Evolutionary conservation across 371 early-diverging fungal species (phyloP).

Genomic region (Blakeslea trispora): DNA sequence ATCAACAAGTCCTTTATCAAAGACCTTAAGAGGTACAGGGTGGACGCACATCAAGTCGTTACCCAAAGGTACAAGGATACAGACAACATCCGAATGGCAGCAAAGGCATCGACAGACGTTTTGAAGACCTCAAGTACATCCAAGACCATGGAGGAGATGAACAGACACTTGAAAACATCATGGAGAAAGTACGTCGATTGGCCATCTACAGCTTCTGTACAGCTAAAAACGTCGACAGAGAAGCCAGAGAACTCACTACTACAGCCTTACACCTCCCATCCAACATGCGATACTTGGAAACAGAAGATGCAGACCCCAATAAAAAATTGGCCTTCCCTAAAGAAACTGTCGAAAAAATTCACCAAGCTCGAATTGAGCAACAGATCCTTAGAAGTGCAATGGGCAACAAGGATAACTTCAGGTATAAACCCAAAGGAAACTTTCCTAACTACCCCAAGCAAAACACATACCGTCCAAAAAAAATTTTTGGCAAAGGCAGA

Average conservation of each 20-base stretch:
- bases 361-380: conserved; percentile 9
- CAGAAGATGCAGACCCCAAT: conserved; percentile 2
- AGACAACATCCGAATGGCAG: conserved; percentile 8
- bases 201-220: conserved; percentile 7
- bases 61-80: conserved; percentile 2
- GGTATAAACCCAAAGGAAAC: too few relatives aligned
- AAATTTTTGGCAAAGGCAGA: neutral
- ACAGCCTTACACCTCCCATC: conserved; percentile 11
- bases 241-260: neutral
- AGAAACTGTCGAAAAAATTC: conserved; percentile 1
- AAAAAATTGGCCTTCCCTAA: conserved; percentile 1
- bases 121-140: conserved; percentile 7
- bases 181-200: too few relatives aligned
- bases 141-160: neutral
- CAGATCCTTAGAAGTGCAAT: neutral
- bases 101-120: conserved; percentile 5
- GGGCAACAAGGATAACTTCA: neutral
- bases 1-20: conserved; percentile 1
- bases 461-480: conserved; percentile 3
- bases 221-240: conserved; percentile 2
- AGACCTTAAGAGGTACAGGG: neutral
- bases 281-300: conserved; percentile 5
- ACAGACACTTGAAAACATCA: conserved; percentile 4
- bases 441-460: too few relatives aligned
- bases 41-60: neutral